Base-by-base conservation (phyloP, 805 yeast species). In the Lipomyces sp. region DNA sequence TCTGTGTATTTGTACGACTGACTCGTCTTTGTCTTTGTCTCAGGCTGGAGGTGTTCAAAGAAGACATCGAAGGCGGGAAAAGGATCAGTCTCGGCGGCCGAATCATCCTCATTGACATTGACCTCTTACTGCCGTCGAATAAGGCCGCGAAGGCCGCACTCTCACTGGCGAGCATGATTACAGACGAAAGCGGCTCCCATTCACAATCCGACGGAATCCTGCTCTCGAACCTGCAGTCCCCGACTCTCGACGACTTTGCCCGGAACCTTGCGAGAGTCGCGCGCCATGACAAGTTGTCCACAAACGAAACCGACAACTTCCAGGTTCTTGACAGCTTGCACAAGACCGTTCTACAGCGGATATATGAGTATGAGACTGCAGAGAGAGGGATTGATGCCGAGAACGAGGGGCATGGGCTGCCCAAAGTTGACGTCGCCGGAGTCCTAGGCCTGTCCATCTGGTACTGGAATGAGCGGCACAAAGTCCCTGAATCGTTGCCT, bases 11-110 rank as follows among this genome's bases (percentile, higher is more conserved):
- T n/a, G n/a, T n/a, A n/a, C n/a, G n/a, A n/a, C n/a, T n/a, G n/a
- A n/a, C n/a, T 4, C 21, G n/a, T 5, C 38, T 19, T 24, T 22
- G 2, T 4, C 29, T 22, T 13, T 23, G 1, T 8, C 29, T 23
- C 31, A 61, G 63, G 7, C 66, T 70, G 18, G 74, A 70, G 46
- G 64, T 70, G 2, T 70, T 70, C 45, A 71, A 70, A 40, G 74
- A 70, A 32, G 47, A 42, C 34, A 50, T 51, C 3, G 55, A 57
- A 7, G 58, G 58, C 26, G 69, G 67, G n/a, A 65, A 62, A 29
- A 59, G 73, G 4, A 57, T 70, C 21, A 66, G 70, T 22, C 58
- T 70, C 3, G 69, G 71, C 2, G 74, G 74, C 2, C 61, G 70
- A 11, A 68, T 69, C 32, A 65, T 69, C 10, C 66, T 70, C 14